A percentile compares a stretch with the other conserved stretches of the same genome.
Conservation (phyloP, 176 grass and related monocot species). For the Carex kokanica region DNA sequence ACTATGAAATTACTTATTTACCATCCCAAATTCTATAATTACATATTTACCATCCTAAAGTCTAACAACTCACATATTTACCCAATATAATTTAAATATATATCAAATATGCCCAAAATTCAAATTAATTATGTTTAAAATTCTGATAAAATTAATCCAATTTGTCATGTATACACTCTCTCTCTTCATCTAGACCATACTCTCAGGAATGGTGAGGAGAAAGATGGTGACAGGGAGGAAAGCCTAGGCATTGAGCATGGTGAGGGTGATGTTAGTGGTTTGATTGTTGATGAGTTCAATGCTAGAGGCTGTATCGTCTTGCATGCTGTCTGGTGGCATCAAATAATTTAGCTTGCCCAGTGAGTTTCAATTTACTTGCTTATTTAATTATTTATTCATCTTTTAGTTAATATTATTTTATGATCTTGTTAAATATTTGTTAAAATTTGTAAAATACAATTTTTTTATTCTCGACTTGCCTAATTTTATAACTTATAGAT, state of each 20-base stretch:
- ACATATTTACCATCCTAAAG: too few relatives aligned
- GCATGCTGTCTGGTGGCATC: background rate
- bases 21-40: too few relatives aligned
- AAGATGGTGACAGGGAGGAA: background rate
- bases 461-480: background rate
- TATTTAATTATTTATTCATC: background rate
- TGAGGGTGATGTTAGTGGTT: background rate
- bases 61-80: too few relatives aligned
- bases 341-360: background rate
- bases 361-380: conserved; percentile 1
- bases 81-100: too few relatives aligned
- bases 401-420: background rate
- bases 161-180: too few relatives aligned
- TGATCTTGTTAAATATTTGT: background rate
- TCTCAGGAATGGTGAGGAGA: background rate
- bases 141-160: too few relatives aligned
- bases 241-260: background rate
- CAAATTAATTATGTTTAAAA: too few relatives aligned
- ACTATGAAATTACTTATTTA: too few relatives aligned
- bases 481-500: background rate
- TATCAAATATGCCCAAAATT: too few relatives aligned
- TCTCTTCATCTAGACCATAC: too few relatives aligned
- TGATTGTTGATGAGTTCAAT: background rate
- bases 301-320: background rate
- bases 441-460: background rate